A percentile compares a stretch with the other conserved stretches of the same genome.
Evolutionary conservation across 83 land plant species (phyloP).

Genomic region (Thuja plicata): DNA sequence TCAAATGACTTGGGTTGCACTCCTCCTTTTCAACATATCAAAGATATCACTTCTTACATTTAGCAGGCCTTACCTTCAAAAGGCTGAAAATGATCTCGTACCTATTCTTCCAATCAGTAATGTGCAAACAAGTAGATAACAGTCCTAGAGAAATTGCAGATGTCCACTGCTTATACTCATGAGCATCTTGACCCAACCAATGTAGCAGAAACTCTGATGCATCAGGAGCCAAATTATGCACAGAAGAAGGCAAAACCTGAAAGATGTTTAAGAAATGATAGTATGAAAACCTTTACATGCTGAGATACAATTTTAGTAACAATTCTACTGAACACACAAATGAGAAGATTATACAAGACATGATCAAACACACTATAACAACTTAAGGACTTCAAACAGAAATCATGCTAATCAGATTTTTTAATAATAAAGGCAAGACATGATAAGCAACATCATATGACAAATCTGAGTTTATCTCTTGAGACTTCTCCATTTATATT

Average conservation of each 20-base stretch:
- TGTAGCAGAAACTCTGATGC: slow-evolving; percentile 48
- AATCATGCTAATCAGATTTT: background rate
- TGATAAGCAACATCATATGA: background rate
- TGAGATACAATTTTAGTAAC: background rate
- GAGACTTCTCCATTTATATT: background rate
- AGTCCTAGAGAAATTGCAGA: slow-evolving; percentile 74
- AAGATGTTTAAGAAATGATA: background rate
- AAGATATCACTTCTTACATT: background rate
- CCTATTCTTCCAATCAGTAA: slow-evolving; percentile 49
- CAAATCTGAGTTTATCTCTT: background rate
- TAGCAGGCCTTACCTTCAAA: slow-evolving; percentile 35
- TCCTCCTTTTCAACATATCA: background rate
- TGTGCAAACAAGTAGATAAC: slow-evolving; percentile 50
- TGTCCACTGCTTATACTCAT: slow-evolving; percentile 74
- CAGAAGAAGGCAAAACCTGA: slow-evolving; percentile 64
- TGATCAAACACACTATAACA: background rate
- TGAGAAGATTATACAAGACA: background rate
- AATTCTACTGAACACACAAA: background rate
- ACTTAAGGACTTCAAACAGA: background rate
- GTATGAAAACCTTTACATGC: background rate
- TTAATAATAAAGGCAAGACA: background rate
- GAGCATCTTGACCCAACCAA: slow-evolving; percentile 61
- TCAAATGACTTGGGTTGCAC: background rate
- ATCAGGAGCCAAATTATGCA: slow-evolving; percentile 32
- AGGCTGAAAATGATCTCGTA: slow-evolving; percentile 43